Percentiles rank a stretch among this genome's conserved stretches.
These are phyloP conservation scores for Stygiomarasmius scandens DNA, from an alignment of 1,284 basidiomycete species.

Conservation along the genomic window DNA sequence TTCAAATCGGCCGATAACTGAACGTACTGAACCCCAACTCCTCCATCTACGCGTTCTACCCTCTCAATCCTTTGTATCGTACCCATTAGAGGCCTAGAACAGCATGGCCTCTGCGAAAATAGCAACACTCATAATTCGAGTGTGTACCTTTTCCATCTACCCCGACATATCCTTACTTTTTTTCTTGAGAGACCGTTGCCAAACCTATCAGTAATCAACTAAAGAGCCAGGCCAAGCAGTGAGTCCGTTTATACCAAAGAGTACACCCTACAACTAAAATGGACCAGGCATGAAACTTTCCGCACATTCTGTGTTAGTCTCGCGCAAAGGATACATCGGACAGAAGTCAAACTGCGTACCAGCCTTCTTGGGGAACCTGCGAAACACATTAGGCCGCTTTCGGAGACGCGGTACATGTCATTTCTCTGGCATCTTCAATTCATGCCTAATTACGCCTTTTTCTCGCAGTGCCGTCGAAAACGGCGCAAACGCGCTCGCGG, in stretches of 20 bases:
- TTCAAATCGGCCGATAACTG: not conserved
- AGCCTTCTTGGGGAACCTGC: conserved; percentile 81
- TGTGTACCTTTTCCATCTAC: conserved; percentile 37
- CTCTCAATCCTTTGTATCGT: not conserved
- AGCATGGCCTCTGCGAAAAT: conserved; percentile 73
- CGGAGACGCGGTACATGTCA: conserved; percentile 77
- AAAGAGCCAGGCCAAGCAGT: conserved; percentile 82
- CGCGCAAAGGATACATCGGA: conserved; percentile 81
- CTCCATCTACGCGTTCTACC: not conserved
- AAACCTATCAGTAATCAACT: conserved; percentile 81
- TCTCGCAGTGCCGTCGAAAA: conserved; percentile 92
- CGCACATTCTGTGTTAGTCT: conserved; percentile 75
- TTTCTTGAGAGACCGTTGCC: conserved; percentile 68
- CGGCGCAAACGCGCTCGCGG: conserved; percentile 84
- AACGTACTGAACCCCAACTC: too few relatives aligned
- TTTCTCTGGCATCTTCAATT: too few relatives aligned
- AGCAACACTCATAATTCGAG: conserved; percentile 66
- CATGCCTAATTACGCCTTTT: too few relatives aligned
- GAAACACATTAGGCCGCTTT: conserved; percentile 78
- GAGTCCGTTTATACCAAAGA: too few relatives aligned
- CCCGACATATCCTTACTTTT: not conserved
- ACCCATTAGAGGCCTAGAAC: not conserved
- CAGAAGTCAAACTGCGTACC: conserved; percentile 77
- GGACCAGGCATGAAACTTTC: conserved; percentile 85
- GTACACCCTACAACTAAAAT: too few relatives aligned